phyloP scores from a whole-genome alignment of 75 land plant genomes.

The Sequoia sempervirens region DNA sequence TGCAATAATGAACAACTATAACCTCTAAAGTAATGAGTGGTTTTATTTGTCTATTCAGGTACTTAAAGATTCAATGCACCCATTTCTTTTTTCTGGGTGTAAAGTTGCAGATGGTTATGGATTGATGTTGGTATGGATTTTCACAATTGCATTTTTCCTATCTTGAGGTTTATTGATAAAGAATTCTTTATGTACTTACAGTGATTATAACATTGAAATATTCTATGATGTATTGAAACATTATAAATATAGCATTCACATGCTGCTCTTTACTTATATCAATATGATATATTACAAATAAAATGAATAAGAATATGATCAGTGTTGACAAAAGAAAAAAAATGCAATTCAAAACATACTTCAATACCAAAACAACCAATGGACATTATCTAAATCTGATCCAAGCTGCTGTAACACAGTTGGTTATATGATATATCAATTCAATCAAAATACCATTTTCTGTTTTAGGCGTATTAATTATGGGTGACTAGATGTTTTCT shows the following conservation, averaged over 20 bases:
- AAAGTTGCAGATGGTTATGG: slow-evolving; percentile 51
- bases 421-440: too few species aligned
- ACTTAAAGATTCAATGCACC: slow-evolving; percentile 29
- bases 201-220: background rate
- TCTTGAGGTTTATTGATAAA: background rate
- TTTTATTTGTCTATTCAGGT: slow-evolving; percentile 19
- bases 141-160: background rate
- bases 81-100: slow-evolving; percentile 47
- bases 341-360: too few species aligned
- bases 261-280: background rate
- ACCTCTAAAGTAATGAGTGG: background rate
- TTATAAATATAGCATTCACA: background rate
- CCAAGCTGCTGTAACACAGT: too few species aligned
- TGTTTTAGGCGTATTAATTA: too few species aligned
- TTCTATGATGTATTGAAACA: background rate
- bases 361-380: too few species aligned
- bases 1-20: background rate
- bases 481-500: too few species aligned
- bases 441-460: too few species aligned
- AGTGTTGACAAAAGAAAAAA: too few species aligned
- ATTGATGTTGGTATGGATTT: slow-evolving; percentile 22
- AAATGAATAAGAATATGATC: background rate
- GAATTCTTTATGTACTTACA: background rate
- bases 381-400: too few species aligned
- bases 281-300: background rate